Conservation (phyloP, 305 asterid species). For the Fraxinus dipetala region DNA sequence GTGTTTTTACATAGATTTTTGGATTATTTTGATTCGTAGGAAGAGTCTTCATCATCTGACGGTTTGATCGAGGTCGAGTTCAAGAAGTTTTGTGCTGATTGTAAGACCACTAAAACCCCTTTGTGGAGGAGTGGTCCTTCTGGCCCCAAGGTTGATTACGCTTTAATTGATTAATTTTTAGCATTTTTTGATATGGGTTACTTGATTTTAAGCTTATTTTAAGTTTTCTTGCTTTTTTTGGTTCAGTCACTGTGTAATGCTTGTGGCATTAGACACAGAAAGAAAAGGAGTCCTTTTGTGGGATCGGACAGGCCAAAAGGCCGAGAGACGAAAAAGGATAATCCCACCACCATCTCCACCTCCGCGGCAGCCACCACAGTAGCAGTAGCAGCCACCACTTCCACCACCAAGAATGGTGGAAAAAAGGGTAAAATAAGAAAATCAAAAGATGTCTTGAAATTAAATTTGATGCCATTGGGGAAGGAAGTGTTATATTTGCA, state of each 20-base stretch:
- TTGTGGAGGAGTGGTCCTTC: conserved; percentile 68
- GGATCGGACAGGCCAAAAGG: conserved; percentile 1
- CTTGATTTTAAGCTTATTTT: conserved; percentile 11
- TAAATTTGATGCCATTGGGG: conserved; percentile 41
- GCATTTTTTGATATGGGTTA: neutral
- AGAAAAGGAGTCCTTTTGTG: conserved; percentile 31
- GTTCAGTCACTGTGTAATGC: conserved; percentile 60
- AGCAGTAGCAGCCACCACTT: neutral
- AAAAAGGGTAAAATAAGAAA: conserved; percentile 30
- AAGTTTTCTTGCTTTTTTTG: neutral
- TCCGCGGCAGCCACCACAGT: neutral
- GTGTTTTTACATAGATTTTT: neutral
- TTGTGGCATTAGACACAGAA: conserved; percentile 57
- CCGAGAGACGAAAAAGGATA: conserved; percentile 12
- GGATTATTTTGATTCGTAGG: conserved; percentile 25
- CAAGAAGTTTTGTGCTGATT: conserved; percentile 44
- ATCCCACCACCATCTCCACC: neutral
- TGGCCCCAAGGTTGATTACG: conserved; percentile 56
- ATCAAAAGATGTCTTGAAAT: conserved; percentile 28
- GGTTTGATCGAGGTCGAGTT: conserved; percentile 11
- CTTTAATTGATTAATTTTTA: neutral
- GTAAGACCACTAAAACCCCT: conserved; percentile 63
- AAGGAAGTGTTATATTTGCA: conserved; percentile 30
- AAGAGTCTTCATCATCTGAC: conserved; percentile 28
- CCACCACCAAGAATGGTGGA: neutral